A percentile compares a stretch with the other conserved stretches of the same genome.
These are phyloP conservation scores for Mycena rebaudengoi DNA, from an alignment of 768 basidiomycete species.

Conservation along the genomic window DNA sequence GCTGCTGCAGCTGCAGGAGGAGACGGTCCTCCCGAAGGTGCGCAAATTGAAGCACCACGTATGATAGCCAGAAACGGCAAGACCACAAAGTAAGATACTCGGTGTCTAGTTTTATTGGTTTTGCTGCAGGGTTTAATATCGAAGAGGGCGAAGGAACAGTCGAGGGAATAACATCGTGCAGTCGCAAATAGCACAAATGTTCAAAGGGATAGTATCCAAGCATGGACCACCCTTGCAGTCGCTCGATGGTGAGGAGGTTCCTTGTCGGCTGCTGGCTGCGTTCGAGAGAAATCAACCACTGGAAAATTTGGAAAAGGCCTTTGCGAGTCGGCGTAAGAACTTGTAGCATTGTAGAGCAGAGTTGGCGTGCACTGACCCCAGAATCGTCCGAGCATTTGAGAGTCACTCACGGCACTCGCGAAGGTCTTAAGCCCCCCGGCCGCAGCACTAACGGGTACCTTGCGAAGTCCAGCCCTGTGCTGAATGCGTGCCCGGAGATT, in stretches of 20 bases:
- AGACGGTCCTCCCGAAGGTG: conserved; percentile 76
- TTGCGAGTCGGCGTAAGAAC: not conserved
- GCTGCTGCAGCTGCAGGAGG: conserved; percentile 63
- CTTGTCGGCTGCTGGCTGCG: conserved; percentile 76
- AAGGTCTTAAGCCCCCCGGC: conserved; percentile 65
- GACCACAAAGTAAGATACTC: conserved; percentile 72
- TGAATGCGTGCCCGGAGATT: conserved; percentile 74
- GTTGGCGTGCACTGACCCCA: conserved; percentile 65
- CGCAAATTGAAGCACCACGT: conserved; percentile 78
- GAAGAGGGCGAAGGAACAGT: conserved; percentile 56
- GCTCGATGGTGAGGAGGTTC: conserved; percentile 76
- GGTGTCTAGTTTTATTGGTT: conserved; percentile 54
- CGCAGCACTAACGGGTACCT: conserved; percentile 58
- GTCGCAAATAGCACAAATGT: conserved; percentile 73
- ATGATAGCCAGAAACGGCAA: conserved; percentile 82
- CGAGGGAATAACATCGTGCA: conserved; percentile 67
- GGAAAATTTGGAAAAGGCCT: conserved; percentile 83
- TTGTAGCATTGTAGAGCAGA: not conserved
- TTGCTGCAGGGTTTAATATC: conserved; percentile 50
- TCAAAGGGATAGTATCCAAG: conserved; percentile 83
- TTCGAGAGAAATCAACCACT: conserved; percentile 82
- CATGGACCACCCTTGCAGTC: conserved; percentile 84
- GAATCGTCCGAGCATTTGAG: conserved; percentile 77
- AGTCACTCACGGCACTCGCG: conserved; percentile 65
- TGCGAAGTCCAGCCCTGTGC: conserved; percentile 67